Percentiles rank a stretch among this genome's conserved stretches.
phyloP scores from a whole-genome alignment of 1,139 yeast genomes.

The Saccharomyces uvarum region DNA sequence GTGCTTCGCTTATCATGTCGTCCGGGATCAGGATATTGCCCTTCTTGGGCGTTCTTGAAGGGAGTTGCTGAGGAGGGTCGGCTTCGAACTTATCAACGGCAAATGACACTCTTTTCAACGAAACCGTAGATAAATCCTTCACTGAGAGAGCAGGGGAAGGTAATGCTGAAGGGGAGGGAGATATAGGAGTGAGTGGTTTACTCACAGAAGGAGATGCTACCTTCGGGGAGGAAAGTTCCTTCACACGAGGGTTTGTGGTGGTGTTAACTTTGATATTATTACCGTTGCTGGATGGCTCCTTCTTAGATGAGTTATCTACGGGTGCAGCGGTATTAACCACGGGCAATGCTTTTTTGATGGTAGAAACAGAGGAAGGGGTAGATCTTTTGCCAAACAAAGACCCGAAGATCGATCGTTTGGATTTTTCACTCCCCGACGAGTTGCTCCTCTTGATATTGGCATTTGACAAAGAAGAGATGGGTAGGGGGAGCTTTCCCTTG shows the following conservation, averaged over 20 bases:
- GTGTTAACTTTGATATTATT: background rate
- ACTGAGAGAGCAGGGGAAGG: constrained; percentile 1
- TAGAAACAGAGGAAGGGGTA: constrained; percentile 5
- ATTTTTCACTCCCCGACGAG: constrained; percentile 11
- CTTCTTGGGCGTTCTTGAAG: constrained; percentile 71
- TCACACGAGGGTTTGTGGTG: background rate
- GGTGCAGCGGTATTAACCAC: background rate
- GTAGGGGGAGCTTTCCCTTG: constrained; percentile 5
- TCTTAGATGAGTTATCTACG: background rate
- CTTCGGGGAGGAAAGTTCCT: background rate
- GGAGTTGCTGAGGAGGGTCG: constrained; percentile 94
- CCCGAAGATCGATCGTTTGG: constrained; percentile 22
- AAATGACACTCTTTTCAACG: constrained; percentile 62
- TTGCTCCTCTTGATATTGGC: constrained; percentile 10
- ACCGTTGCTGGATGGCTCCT: background rate
- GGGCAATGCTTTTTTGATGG: background rate
- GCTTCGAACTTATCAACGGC: constrained; percentile 58
- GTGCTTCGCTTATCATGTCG: constrained; percentile 50
- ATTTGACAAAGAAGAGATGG: constrained; percentile 8
- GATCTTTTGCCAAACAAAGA: constrained; percentile 21
- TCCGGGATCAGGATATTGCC: constrained; percentile 78
- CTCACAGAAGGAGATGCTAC: constrained; percentile 2
- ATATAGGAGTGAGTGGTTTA: constrained; percentile 1
- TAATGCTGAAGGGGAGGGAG: background rate
- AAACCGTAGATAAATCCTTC: constrained; percentile 24